Base-by-base conservation (phyloP, 2,329 filamentous ascomycete genomes). In the Trichoderma sp. region DNA sequence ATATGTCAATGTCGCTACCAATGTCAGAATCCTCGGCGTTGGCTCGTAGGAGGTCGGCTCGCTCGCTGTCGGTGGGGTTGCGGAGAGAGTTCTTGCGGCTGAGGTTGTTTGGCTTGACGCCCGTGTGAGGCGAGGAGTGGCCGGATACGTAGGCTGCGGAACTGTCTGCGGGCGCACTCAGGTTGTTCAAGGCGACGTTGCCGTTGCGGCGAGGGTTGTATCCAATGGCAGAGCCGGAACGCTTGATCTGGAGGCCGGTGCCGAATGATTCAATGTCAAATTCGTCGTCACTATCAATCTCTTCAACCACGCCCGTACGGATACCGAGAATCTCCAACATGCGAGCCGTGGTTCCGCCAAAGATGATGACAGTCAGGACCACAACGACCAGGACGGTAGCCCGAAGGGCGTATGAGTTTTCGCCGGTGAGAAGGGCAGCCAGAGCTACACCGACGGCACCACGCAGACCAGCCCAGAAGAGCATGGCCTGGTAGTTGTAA, bases 261-360 rank as follows among this genome's bases (percentile, higher is more conserved):
- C 87, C 87, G 63, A 91, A 89, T 14, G 85, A 82, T 78, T 97
- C 96, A 71, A 97, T 99, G 77, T 99, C 96, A 75, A 99, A 99
- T 79, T 99, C 96, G 77, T 99, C 96, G 77, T 99, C 96, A 55
- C 93, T 97, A 77, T 99, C 96, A 55, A 97, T 92, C 78, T 99
- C 96, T 49, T 99, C 96, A 0, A 97, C 92, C 0, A 99, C 95
- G 0, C 96, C 96, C 0, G 95, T 99, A 68, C 93, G 89, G 71
- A 99, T 99, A n/a, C 94, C 92, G 18, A 98, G 83, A 66, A 99
- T 99, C 78, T 99, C 96, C 21, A 99, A 84, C 96, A 99, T 99
- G 68, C 95, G 91, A 14, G 95, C 94, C 0, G 96, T 99, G 7
- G 96, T 99, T 64, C 96, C 96, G 67, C 96, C 96, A 75, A 99